Base-by-base conservation (phyloP, 768 basidiomycete species). In the Suillus bovinus region DNA sequence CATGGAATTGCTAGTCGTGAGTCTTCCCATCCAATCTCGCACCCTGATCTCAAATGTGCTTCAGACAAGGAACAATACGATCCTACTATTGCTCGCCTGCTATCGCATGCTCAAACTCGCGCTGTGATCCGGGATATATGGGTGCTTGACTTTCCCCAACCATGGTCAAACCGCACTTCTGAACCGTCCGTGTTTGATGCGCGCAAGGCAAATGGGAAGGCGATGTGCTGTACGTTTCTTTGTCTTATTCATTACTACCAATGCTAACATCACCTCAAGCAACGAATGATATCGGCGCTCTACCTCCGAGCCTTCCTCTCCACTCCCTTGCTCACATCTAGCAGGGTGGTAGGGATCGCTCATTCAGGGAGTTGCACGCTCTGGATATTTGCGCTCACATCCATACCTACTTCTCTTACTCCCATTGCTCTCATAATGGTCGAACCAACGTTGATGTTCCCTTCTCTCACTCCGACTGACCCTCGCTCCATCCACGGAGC, bases 91-190 rank as follows among this genome's bases (percentile, higher is more conserved):
- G 17, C 33, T n/a, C 50, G 29, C 50, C 29, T 52, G 29, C 29
- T 52, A 20, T 52, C 20, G 20, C 50, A 31, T 20, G 20, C 29
- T 17, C 50, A 52, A 31, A 31, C 50, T 50, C 44, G 44, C 33
- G 11, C 60, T 38, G 64, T 59, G 31, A 68, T 76, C 22, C 66
- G 69, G 3, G 75, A 76, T 50, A 69, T 77, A 60, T 76, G 75
- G 75, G 68, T 71, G 3, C 63, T 77, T 3, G 76, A 77, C 57
- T 68, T n/a, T 75, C 59, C 77, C 75, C 1, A 77, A 77, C 57
- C 76, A 77, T 36, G 76, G 77, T 6, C 70, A 78, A 56, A 65
- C 76, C 11, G 76, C 76, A 16, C 58, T 60, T 7, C 52, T 74
- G n/a, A 77, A 77, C 53, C 73, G 75, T 20, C 33, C 52, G 49